Evolutionary conservation across 306 rosid species (phyloP).

Genomic region (Lagenaria siceraria): DNA sequence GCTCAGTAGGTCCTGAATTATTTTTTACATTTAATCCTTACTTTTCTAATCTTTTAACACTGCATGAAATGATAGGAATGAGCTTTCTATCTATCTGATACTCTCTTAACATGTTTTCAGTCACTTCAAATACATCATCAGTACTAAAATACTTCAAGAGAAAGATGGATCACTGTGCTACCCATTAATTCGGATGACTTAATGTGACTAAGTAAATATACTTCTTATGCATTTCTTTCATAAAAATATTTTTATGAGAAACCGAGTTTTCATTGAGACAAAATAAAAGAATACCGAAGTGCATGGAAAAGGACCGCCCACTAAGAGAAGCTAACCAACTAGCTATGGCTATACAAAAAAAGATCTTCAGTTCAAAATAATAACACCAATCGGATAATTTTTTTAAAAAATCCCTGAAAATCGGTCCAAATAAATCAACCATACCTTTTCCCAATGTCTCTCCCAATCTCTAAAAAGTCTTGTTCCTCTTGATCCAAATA

Average conservation of each 20-base stretch:
- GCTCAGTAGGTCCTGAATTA: neutral
- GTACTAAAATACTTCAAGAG: neutral
- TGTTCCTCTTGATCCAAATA: too few relatives aligned
- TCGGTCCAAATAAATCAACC: too few relatives aligned
- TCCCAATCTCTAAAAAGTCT: too few relatives aligned
- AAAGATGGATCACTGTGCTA: neutral
- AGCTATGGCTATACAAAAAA: too few relatives aligned
- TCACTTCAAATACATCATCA: neutral
- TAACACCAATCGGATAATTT: too few relatives aligned
- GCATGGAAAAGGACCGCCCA: neutral
- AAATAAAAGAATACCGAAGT: too few relatives aligned
- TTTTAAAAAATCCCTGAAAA: too few relatives aligned
- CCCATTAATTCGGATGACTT: neutral
- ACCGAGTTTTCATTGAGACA: too few relatives aligned
- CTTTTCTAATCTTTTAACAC: neutral
- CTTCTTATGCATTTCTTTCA: neutral
- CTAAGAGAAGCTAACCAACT: too few relatives aligned
- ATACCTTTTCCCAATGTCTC: too few relatives aligned
- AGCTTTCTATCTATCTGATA: neutral
- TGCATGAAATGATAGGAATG: neutral
- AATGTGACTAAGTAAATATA: neutral
- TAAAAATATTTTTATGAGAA: too few relatives aligned
- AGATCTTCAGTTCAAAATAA: too few relatives aligned
- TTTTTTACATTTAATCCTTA: neutral
- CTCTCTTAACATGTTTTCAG: neutral